Percentiles rank a stretch among this genome's conserved stretches.
Evolutionary conservation across 164 flowering plant genomes (phyloP).

Genomic region (Vitis amurensis): DNA sequence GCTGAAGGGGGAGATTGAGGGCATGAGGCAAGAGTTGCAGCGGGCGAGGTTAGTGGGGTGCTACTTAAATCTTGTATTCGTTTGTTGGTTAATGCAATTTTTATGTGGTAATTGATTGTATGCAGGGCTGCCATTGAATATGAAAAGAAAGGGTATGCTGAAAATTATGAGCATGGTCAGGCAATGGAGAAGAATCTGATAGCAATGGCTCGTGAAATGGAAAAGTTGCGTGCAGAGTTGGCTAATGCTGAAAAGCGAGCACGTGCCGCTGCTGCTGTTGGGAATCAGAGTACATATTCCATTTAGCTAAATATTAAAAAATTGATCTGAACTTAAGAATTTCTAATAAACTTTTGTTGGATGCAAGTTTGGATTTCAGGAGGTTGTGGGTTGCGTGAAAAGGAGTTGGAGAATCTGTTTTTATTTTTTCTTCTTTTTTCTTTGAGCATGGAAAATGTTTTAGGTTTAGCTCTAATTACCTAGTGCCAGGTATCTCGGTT

Average conservation of each 20-base stretch:
- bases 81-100: too few species aligned
- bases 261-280: conserved; percentile 48
- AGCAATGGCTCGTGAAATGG: conserved; percentile 51
- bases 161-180: conserved; percentile 49
- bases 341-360: not conserved
- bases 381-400: too few species aligned
- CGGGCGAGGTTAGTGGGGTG: not conserved
- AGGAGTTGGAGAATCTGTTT: too few species aligned
- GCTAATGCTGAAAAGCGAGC: conserved; percentile 70
- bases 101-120: not conserved
- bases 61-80: too few species aligned
- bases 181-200: conserved; percentile 60
- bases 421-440: too few species aligned
- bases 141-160: conserved; percentile 61
- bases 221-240: conserved; percentile 58
- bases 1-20: not conserved
- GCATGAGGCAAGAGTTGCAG: conserved; percentile 8
- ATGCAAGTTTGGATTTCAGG: too few species aligned
- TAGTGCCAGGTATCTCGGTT: too few species aligned
- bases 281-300: conserved; percentile 42
- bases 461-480: too few species aligned
- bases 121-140: conserved; percentile 71
- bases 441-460: too few species aligned
- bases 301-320: too few species aligned
- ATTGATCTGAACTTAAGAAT: too few species aligned